Evolutionary conservation across 2,329 filamentous ascomycete species (phyloP).

Genomic region (Colletotrichum sp.): DNA sequence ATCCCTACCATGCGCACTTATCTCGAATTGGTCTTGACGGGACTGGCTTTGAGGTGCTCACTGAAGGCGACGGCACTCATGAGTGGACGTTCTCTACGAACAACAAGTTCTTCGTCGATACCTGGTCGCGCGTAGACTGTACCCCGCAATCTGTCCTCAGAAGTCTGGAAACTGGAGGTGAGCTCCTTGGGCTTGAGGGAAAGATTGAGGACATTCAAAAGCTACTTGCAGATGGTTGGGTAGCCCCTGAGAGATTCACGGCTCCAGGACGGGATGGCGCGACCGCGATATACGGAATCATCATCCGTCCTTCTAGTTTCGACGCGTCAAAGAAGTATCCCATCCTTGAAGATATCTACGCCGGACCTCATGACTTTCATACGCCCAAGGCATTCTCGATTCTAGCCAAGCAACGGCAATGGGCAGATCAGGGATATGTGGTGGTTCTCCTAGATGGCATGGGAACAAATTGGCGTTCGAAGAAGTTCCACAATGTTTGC

Average conservation of each 20-base stretch:
- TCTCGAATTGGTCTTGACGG: conserved; percentile 28
- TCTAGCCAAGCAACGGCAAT: conserved; percentile 19
- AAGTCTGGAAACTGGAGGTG: neutral
- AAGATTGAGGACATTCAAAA: neutral
- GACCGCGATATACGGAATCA: neutral
- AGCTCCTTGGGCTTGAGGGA: neutral
- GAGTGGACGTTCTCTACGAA: conserved; percentile 25
- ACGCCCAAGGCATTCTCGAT: conserved; percentile 27
- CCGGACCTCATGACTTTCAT: conserved; percentile 27
- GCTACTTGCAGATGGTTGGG: neutral
- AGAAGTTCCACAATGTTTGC: conserved; percentile 32
- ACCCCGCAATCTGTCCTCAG: neutral
- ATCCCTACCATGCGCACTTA: conserved; percentile 30
- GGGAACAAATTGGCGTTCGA: conserved; percentile 34
- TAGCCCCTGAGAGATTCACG: neutral
- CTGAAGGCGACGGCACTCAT: conserved; percentile 30
- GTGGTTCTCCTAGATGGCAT: conserved; percentile 33
- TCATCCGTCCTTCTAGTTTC: conserved; percentile 23
- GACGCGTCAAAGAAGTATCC: conserved; percentile 28
- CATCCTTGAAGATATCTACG: conserved; percentile 31
- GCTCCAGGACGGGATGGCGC: neutral
- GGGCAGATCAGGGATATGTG: conserved; percentile 32
- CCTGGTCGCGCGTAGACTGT: neutral
- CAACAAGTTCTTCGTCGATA: neutral
- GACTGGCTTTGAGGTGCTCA: conserved; percentile 26